Evolutionary conservation across 371 early-diverging fungal genomes (phyloP), one percentile per base, ranked within the genome.

Genomic region (Funneliformis caledonium): DNA sequence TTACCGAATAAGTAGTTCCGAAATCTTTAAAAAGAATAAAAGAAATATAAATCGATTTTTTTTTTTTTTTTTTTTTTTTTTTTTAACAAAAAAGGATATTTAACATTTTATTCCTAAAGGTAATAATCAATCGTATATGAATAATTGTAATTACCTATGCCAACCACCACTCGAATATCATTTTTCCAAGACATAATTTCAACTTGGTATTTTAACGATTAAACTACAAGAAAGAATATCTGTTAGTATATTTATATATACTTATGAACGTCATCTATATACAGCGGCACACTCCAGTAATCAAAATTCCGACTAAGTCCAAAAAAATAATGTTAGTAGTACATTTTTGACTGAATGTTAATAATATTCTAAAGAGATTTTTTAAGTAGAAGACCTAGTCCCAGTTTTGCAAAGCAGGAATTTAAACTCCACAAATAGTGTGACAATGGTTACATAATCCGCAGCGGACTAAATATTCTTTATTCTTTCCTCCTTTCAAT

Each of bases 101-200:
- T 12, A 33, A 1, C 26, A 47, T 10, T 4, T 11, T 14, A 7
- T 56, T 56, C 19, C 19, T 56, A 19, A 12, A 50, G 14, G 19
- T 16, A 52, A 52, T 16, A 16, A 52, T 16, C 4, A 52, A 16
- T 16, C 5, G 5, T 14, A 52, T 1, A 16, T 14, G 2, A 16
- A 12, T 50, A 12, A 52, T 52, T 52, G 16, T 56, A 56, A 52
- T 43, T 59, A 79, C 79, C 79, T 31, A 79, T 70, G 9, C 70
- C 79, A 5, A 79, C 79, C 1, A 70, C 72, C 7, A 67, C 56
- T 14, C 72, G 79, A 56, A 79, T 79, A 26, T 79, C 69, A 16
- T 26, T 50, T 26, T 19, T 56, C 6, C 16, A 16, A 56, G 14
- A 16, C 16, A 14, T 16, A 56, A 4, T 52, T 56, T 52, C 8